Evolutionary conservation across 2,329 filamentous ascomycete species (phyloP).

Genomic region (Exophiala sp.): DNA sequence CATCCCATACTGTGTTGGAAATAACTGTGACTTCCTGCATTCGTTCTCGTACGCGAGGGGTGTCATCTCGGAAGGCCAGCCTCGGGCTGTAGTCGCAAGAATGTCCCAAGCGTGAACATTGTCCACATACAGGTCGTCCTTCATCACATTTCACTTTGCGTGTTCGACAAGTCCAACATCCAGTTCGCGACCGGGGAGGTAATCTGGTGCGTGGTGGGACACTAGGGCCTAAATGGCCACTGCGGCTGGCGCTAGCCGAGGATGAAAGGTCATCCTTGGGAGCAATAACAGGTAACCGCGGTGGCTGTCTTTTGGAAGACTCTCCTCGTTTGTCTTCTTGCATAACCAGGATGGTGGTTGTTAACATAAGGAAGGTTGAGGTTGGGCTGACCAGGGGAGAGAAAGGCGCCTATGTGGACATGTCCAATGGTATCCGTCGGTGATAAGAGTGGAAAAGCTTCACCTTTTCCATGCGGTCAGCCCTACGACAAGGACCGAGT

Average conservation of each 20-base stretch:
- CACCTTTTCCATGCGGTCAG: no score
- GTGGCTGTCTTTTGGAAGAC: constrained; percentile 36
- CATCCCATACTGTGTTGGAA: constrained; percentile 56
- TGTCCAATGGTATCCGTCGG: constrained; percentile 16
- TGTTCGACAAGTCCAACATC: constrained; percentile 42
- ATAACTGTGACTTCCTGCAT: constrained; percentile 50
- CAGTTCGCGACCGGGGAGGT: constrained; percentile 52
- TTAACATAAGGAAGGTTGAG: constrained; percentile 33
- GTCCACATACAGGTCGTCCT: constrained; percentile 52
- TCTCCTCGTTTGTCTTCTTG: constrained; percentile 36
- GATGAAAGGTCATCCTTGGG: constrained; percentile 40
- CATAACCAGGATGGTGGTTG: constrained; percentile 34
- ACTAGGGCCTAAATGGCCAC: constrained; percentile 33
- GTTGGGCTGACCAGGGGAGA: neutral
- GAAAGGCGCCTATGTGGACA: constrained; percentile 17
- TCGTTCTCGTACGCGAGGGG: constrained; percentile 49
- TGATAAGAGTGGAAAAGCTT: no score
- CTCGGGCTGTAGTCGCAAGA: constrained; percentile 57
- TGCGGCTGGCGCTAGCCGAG: constrained; percentile 33
- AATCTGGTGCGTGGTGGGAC: constrained; percentile 44
- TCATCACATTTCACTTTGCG: constrained; percentile 56
- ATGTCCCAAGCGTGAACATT: constrained; percentile 55
- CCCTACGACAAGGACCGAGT: no score
- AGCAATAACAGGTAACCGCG: constrained; percentile 43
- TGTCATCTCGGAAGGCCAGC: constrained; percentile 54